These are phyloP conservation scores for Apiotrichum gracile DNA, from an alignment of 1,284 basidiomycete species.

Conservation along the genomic window DNA sequence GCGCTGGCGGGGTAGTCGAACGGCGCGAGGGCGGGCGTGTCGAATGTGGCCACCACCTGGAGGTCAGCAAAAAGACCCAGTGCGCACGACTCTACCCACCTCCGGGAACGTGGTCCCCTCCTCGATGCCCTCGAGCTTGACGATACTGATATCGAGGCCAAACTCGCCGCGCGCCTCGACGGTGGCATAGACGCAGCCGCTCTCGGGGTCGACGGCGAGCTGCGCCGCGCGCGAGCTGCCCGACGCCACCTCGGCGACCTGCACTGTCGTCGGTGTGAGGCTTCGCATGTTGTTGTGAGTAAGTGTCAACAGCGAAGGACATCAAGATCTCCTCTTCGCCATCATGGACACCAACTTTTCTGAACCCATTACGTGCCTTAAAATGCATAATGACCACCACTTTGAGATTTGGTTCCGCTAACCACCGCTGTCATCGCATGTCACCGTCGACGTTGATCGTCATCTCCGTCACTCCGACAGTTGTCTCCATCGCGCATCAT, in stretches of 20 bases:
- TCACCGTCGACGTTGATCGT: too few relatives aligned
- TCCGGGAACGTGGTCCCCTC: constrained; percentile 17
- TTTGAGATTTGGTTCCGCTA: too few relatives aligned
- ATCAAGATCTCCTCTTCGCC: too few relatives aligned
- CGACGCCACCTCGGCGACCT: constrained; percentile 1
- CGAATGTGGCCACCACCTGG: constrained; percentile 27
- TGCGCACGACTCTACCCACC: constrained; percentile 12
- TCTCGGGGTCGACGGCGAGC: constrained; percentile 59
- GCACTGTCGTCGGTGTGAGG: constrained; percentile 23
- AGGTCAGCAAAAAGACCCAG: neutral
- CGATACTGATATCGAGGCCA: constrained; percentile 58
- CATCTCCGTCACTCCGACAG: too few relatives aligned
- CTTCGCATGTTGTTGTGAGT: constrained; percentile 21
- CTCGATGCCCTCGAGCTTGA: constrained; percentile 48
- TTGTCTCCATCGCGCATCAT: too few relatives aligned
- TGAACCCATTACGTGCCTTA: too few relatives aligned
- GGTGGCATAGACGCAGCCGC: constrained; percentile 55
- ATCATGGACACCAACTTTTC: too few relatives aligned
- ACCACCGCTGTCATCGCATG: too few relatives aligned
- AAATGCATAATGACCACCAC: too few relatives aligned
- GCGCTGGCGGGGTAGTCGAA: constrained; percentile 27
- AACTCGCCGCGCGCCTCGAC: constrained; percentile 55
- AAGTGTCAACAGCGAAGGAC: neutral
- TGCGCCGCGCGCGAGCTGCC: constrained; percentile 5
- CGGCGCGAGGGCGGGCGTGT: constrained; percentile 29